A percentile compares a stretch with the other conserved stretches of the same genome.
Conservation (phyloP, 441 rosid species). For the Adansonia rubrostipa region DNA sequence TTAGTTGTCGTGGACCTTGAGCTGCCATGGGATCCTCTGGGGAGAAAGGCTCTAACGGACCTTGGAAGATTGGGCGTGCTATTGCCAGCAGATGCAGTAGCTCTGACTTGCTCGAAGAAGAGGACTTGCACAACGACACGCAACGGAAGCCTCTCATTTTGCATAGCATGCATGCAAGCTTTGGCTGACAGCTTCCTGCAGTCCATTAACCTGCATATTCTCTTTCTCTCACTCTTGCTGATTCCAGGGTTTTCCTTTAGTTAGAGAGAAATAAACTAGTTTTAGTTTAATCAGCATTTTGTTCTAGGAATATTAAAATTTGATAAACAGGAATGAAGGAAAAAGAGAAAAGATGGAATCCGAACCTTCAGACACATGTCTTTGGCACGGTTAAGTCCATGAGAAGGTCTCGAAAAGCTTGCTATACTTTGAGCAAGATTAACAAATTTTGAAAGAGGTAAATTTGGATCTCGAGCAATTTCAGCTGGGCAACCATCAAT, state of each 20-base stretch:
- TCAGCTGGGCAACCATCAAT: conserved; percentile 84
- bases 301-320: too few species aligned
- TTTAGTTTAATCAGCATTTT: background rate
- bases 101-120: conserved; percentile 69
- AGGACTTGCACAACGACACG: conserved; percentile 76
- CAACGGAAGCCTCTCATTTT: conserved; percentile 67
- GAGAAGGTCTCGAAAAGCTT: conserved; percentile 64
- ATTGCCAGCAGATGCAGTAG: conserved; percentile 54
- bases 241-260: conserved; percentile 64
- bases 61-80: conserved; percentile 55
- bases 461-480: conserved; percentile 66
- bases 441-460: conserved; percentile 58
- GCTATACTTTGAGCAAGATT: conserved; percentile 62
- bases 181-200: conserved; percentile 63
- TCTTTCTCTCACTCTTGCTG: conserved; percentile 63
- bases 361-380: conserved; percentile 92
- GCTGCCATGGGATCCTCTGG: conserved; percentile 56
- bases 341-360: too few species aligned
- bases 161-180: conserved; percentile 68
- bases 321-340: too few species aligned
- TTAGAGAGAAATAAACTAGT: background rate
- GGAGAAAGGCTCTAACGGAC: conserved; percentile 52
- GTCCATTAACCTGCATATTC: conserved; percentile 64
- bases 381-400: conserved; percentile 77
- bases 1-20: conserved; percentile 66